Percentiles rank a stretch among this genome's conserved stretches.
Evolutionary conservation across 2,329 filamentous ascomycete genomes (phyloP).

Genomic region (Neofusicoccum ribis): DNA sequence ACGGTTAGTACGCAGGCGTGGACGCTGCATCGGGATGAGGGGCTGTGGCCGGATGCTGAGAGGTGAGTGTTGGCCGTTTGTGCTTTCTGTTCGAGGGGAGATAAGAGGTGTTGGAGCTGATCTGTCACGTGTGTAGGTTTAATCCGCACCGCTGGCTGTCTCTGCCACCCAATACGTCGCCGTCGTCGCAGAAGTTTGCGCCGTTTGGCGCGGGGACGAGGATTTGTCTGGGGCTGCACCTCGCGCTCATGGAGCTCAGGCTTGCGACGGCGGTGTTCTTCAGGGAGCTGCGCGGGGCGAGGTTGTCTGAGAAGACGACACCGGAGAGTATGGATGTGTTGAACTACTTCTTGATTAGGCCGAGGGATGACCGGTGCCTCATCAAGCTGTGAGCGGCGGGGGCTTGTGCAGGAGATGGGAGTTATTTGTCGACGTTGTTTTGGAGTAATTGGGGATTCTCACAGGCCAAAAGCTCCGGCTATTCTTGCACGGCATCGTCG

Average conservation of each 20-base stretch:
- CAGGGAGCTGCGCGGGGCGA: constrained; percentile 39
- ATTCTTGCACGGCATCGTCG: too few relatives aligned
- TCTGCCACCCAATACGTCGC: constrained; percentile 24
- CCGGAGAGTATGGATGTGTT: constrained; percentile 46
- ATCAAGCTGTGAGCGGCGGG: background rate
- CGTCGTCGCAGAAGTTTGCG: constrained; percentile 57
- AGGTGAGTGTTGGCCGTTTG: background rate
- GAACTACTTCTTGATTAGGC: constrained; percentile 47
- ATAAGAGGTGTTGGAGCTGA: background rate
- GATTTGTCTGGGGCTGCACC: constrained; percentile 69
- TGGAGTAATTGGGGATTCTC: too few relatives aligned
- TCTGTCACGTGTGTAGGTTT: constrained; percentile 27
- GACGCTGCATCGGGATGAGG: constrained; percentile 38
- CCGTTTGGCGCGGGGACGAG: constrained; percentile 68
- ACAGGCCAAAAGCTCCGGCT: too few relatives aligned
- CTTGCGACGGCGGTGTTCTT: constrained; percentile 56
- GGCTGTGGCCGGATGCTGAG: constrained; percentile 1
- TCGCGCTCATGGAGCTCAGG: constrained; percentile 61
- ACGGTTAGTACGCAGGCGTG: constrained; percentile 43
- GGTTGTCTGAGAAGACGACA: constrained; percentile 31
- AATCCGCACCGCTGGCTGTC: constrained; percentile 35
- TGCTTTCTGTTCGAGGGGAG: too few relatives aligned
- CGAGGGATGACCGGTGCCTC: constrained; percentile 42
- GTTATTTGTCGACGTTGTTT: too few relatives aligned
- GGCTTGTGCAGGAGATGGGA: too few relatives aligned